phyloP scores from a whole-genome alignment of 371 early-diverging fungal genomes.

The Actinomortierella wolfii region DNA sequence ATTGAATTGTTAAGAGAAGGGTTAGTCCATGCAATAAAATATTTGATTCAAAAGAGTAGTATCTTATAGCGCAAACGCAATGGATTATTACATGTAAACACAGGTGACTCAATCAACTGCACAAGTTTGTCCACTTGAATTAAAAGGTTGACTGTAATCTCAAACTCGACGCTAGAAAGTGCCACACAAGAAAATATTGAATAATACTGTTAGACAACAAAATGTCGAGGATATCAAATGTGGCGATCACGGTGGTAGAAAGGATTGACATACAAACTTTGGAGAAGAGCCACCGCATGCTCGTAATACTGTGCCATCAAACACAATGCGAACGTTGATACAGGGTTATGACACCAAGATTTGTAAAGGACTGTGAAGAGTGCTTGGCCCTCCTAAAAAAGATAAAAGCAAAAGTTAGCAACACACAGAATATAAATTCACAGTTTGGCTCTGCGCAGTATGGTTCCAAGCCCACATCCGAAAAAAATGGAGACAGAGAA shows the following conservation, averaged over 20 bases:
- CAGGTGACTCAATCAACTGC: slow-evolving; percentile 92
- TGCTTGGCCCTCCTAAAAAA: slow-evolving; percentile 60
- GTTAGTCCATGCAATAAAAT: no score
- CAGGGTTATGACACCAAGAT: slow-evolving; percentile 93
- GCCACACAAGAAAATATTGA: not conserved
- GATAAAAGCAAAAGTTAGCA: not conserved
- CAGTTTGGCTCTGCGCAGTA: no score
- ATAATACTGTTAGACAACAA: not conserved
- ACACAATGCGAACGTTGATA: slow-evolving; percentile 86
- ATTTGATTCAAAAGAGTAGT: not conserved
- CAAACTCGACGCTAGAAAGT: slow-evolving; percentile 74
- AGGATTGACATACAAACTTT: slow-evolving; percentile 66
- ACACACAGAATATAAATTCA: not conserved
- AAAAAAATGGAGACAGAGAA: not conserved
- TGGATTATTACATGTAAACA: slow-evolving; percentile 75
- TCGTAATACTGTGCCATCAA: slow-evolving; percentile 91
- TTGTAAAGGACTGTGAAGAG: slow-evolving; percentile 82
- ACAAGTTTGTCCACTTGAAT: slow-evolving; percentile 94
- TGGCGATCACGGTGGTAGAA: not conserved
- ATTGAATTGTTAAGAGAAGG: no score
- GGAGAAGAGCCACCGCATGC: slow-evolving; percentile 77
- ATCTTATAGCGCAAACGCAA: not conserved
- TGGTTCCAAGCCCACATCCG: not conserved
- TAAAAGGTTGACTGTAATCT: slow-evolving; percentile 86
- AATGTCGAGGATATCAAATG: no score